Evolutionary conservation across 1,284 basidiomycete genomes (phyloP).

Genomic region (Cryptococcus sp.): DNA sequence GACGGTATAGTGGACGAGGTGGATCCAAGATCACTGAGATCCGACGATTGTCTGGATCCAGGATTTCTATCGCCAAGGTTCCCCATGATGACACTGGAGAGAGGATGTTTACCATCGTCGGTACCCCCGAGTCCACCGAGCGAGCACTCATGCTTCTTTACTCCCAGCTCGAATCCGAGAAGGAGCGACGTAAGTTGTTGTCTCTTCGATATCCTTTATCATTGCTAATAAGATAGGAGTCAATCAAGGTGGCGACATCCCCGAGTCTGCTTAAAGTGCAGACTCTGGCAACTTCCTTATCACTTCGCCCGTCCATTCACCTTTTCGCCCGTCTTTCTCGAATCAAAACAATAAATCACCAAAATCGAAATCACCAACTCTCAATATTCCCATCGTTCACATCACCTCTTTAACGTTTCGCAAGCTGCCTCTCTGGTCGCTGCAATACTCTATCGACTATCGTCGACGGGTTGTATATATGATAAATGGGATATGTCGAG

Average conservation of each 20-base stretch:
- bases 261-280: conserved; percentile 13
- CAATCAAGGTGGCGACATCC: conserved; percentile 24
- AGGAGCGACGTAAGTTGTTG: conserved; percentile 66
- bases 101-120: conserved; percentile 98
- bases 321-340: conserved; percentile 19
- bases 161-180: conserved; percentile 93
- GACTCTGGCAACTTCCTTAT: conserved; percentile 1
- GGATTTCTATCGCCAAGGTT: conserved; percentile 96
- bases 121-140: conserved; percentile 92
- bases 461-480: not conserved
- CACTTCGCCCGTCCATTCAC: conserved; percentile 11
- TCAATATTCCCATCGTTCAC: not conserved
- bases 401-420: not conserved
- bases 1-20: conserved; percentile 65
- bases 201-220: not conserved
- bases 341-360: not conserved
- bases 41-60: conserved; percentile 88
- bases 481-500: not conserved
- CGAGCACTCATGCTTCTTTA: conserved; percentile 95
- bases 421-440: not conserved
- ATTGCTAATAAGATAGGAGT: conserved; percentile 19
- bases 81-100: conserved; percentile 98
- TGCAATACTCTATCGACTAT: not conserved
- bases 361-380: not conserved
- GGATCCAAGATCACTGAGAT: conserved; percentile 99